Conservation (phyloP, 805 yeast genomes). For the Kuraishia borneana region DNA sequence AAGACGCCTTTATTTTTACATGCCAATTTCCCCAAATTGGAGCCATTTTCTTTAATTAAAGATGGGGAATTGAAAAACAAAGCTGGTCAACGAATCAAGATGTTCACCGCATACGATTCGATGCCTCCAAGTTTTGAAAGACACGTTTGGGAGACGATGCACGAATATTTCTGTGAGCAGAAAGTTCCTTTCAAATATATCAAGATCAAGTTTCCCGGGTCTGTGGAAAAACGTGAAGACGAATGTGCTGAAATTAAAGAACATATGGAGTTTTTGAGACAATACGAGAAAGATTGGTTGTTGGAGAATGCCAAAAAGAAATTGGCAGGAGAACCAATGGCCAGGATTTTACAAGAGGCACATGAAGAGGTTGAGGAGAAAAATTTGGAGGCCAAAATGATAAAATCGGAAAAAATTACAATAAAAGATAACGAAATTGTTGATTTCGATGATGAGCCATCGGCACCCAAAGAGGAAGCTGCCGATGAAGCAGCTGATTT, state of each 20-base stretch:
- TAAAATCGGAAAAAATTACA: too few species aligned
- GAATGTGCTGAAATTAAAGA: conserved; percentile 1
- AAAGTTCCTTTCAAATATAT: neutral
- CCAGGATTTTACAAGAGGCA: neutral
- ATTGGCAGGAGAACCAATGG: neutral
- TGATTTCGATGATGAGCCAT: too few species aligned
- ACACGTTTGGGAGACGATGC: conserved; percentile 1
- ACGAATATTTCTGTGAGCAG: conserved; percentile 1
- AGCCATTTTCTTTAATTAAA: conserved; percentile 16
- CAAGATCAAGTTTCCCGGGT: neutral
- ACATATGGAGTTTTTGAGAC: conserved; percentile 1
- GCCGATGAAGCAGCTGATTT: too few species aligned
- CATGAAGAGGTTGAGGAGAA: too few species aligned
- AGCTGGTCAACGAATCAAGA: neutral
- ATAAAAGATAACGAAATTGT: too few species aligned
- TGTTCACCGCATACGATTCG: conserved; percentile 1
- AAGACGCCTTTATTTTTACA: conserved; percentile 19
- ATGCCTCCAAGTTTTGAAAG: neutral
- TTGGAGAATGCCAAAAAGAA: neutral
- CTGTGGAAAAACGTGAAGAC: neutral
- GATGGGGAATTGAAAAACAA: conserved; percentile 2
- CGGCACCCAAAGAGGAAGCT: too few species aligned
- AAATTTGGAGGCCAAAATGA: too few species aligned
- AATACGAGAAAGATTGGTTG: neutral
- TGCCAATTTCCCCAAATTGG: conserved; percentile 36